phyloP scores from a whole-genome alignment of 2,329 filamentous ascomycete genomes.

The Bimuria novae-zelandiae region DNA sequence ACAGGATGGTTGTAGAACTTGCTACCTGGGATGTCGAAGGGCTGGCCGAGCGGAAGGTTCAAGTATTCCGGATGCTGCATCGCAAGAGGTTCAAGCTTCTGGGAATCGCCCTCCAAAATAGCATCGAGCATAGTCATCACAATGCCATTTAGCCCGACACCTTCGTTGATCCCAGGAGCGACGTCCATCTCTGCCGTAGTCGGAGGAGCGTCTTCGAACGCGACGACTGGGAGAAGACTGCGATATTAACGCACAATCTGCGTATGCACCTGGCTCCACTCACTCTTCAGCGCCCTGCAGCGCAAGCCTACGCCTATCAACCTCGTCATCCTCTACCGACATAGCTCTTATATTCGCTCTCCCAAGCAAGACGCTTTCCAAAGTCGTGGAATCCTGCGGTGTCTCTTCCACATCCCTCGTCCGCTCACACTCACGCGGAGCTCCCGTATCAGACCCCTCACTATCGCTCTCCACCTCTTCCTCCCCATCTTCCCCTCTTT shows the following conservation, averaged over 20 bases:
- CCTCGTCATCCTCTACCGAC: neutral
- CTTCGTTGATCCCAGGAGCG: constrained; percentile 7
- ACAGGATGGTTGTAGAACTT: constrained; percentile 34
- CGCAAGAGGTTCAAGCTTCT: constrained; percentile 34
- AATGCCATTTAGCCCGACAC: constrained; percentile 18
- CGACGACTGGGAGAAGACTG: constrained; percentile 4
- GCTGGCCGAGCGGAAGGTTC: constrained; percentile 38
- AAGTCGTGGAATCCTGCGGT: constrained; percentile 1
- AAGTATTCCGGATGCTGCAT: constrained; percentile 27
- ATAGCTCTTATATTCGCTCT: constrained; percentile 1
- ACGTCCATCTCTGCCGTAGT: constrained; percentile 9
- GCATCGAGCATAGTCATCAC: constrained; percentile 36
- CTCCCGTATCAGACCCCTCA: constrained; percentile 1
- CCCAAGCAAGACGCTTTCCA: constrained; percentile 8
- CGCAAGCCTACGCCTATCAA: neutral
- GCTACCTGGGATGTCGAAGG: constrained; percentile 28
- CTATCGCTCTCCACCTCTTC: constrained; percentile 11
- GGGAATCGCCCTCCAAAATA: constrained; percentile 29
- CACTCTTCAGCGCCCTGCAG: constrained; percentile 13
- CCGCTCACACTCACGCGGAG: neutral
- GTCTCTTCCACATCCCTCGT: neutral
- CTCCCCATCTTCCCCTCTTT: constrained; percentile 2
- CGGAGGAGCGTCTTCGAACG: constrained; percentile 7
- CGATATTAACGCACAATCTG: neutral
- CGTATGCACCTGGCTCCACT: neutral